Base-by-base conservation (phyloP, 371 early-diverging fungal genomes). In the Mucor piriformis region DNA sequence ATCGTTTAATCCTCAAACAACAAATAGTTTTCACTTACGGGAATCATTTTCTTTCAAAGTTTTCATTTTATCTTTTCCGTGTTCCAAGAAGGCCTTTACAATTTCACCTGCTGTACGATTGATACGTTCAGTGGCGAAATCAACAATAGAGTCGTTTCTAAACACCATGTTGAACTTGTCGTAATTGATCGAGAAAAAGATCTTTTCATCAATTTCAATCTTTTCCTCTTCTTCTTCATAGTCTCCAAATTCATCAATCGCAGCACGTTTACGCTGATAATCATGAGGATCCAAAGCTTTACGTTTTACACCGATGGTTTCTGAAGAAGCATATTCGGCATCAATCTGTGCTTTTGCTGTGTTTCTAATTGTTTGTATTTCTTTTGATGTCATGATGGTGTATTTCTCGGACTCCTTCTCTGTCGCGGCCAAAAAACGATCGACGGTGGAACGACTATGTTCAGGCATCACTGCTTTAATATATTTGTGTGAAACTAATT, bases 101-200 rank as follows among this genome's bases (percentile, higher is more conserved):
- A 94, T 73, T 34, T 75, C 77, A 29, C 80, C 86, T 5, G 92
- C 93, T 10, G 83, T 83, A 8, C 72, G 59, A 68, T 92, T 95
- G 66, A 91, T 79, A 43, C 85, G 81, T 25, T 71, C 74, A 20
- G 79, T 75, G 29, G 85, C 89, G 55, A 86, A 77, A 35, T 84
- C 81, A 11, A 87, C 82, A 50, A 95, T 72, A 18, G 77, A 87
- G 60, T 77, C 82, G 63, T 92, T 94, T 60, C 95, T 86, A 57
- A 90, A 77, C 20, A 84, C 70, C 57, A 93, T 84, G 58, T 90
- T 91, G 64, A 88, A 91, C 43, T 85, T 83, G 15, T 92, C 89
- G 66, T 77, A 87, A 65, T 93, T 92, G 56, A 92, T 69, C 37
- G 81, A 71, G 70, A 88, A 92, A 58, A 77, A 90, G 23, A 81